Evolutionary conservation across 768 basidiomycete genomes (phyloP).

Genomic region (Exsudoporus frostii): DNA sequence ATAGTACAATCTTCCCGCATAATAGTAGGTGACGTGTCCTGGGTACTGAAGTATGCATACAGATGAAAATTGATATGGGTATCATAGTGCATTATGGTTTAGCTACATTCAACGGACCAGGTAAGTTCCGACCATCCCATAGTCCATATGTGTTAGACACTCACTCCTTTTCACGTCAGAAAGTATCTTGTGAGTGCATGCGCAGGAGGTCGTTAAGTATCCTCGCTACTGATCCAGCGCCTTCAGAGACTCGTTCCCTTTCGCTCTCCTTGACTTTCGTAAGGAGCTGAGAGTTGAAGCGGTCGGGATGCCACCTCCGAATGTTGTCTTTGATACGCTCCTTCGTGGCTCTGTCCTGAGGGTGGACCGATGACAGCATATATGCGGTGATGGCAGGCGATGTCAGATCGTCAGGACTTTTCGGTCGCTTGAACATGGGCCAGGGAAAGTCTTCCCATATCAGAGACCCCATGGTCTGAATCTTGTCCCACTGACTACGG

Average conservation of each 20-base stretch:
- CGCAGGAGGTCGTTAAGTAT: conserved; percentile 69
- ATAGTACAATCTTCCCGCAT: conserved; percentile 18
- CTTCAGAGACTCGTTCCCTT: conserved; percentile 63
- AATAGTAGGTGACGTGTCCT: conserved; percentile 9
- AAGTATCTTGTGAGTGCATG: conserved; percentile 39
- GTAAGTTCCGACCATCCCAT: conserved; percentile 9
- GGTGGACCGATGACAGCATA: conserved; percentile 54
- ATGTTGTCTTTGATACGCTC: conserved; percentile 76
- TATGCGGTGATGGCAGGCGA: conserved; percentile 55
- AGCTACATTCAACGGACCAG: conserved; percentile 12
- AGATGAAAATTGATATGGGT: conserved; percentile 31
- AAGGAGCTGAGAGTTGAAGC: conserved; percentile 69
- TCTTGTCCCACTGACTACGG: conserved; percentile 57
- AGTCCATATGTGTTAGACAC: conserved; percentile 1
- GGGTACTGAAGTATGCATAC: conserved; percentile 28
- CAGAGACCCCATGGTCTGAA: conserved; percentile 40
- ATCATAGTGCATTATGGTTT: conserved; percentile 24
- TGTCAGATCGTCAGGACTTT: conserved; percentile 59
- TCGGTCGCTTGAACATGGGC: conserved; percentile 63
- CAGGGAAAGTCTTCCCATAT: conserved; percentile 72
- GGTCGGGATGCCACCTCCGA: conserved; percentile 78
- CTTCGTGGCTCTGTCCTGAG: conserved; percentile 52
- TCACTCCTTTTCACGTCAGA: conserved; percentile 33
- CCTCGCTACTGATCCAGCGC: conserved; percentile 70
- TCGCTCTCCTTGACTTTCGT: conserved; percentile 62